Evolutionary conservation across 805 yeast species (phyloP).

Genomic region (Hanseniaspora osmophila): DNA sequence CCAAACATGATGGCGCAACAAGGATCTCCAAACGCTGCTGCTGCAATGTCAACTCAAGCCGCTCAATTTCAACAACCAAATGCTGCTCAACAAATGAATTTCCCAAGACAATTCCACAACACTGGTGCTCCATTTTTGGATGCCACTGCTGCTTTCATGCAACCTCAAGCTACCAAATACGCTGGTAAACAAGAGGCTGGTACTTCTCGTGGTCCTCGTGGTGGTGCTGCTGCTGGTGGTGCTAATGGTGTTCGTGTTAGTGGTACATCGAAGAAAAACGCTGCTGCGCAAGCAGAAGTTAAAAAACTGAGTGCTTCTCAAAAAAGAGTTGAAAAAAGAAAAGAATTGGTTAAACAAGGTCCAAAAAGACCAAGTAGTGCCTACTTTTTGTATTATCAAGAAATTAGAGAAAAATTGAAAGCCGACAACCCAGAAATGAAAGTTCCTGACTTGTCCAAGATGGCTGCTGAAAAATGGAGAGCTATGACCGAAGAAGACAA

Average conservation of each 20-base stretch:
- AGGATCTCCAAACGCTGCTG: not conserved
- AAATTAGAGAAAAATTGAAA: constrained; percentile 19
- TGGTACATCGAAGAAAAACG: constrained; percentile 4
- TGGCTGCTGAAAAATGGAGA: constrained; percentile 88
- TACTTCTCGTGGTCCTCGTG: constrained; percentile 8
- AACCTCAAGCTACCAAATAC: not conserved
- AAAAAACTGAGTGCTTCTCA: constrained; percentile 24
- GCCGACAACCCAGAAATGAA: constrained; percentile 23
- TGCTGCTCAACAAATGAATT: not conserved
- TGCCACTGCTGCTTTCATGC: not conserved
- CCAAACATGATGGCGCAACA: constrained; percentile 9
- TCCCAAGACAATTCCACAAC: constrained; percentile 4
- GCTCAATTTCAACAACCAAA: not conserved
- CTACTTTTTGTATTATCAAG: constrained; percentile 23
- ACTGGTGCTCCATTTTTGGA: constrained; percentile 2
- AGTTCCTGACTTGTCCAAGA: constrained; percentile 33
- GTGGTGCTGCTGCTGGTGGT: not conserved
- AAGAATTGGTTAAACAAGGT: constrained; percentile 22
- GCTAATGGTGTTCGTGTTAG: not conserved
- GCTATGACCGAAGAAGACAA: constrained; percentile 61
- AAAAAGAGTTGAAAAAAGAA: constrained; percentile 23
- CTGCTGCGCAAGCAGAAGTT: constrained; percentile 7
- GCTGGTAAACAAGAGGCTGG: constrained; percentile 6
- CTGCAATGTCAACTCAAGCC: not conserved
- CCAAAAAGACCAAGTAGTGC: constrained; percentile 28